Evolutionary conservation across 306 rosid species (phyloP), one percentile per base, ranked within the genome.

Genomic region (Quercus suber): DNA sequence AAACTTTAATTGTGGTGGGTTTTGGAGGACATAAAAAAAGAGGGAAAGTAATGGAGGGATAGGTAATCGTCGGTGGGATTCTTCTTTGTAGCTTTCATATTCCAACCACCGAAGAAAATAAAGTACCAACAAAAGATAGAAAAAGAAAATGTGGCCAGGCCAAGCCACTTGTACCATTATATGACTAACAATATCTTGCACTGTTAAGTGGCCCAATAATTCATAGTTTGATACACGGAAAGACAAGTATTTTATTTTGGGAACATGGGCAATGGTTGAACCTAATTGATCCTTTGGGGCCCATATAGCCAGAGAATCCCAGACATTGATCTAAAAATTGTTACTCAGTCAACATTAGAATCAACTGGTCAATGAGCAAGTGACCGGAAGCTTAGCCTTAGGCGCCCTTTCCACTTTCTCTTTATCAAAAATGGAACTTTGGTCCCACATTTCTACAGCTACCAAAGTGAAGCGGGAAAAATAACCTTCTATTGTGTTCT

Each of bases 61-160:
- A 51, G 65, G 56, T 23, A 52, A 67, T 35, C 80, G 88, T 81
- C 88, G 85, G 88, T 85, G 85, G 83, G 88, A 85, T 78, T 69
- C 85, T 84, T 81, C 88, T 81, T 63, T 41, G 81, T 78, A 20
- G 81, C 73, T 61, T 81, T 78, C 75, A 55, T 37, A 60, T 73
- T 53, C 74, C 30, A 55, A 33, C 41, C 71, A 58, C 55, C 27
- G 8, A 67, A 67, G 71, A 33, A 67, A 30, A 67, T 20, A 67
- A 67, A 67, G 52, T 18, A 49, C 18, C 31, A 14, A n/a, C 51
- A 18, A 67, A 67, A 67, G 71, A 67, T 5, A 33, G 15, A 19
- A 83, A 83, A 79, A 27, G 65, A 25, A 25, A 59, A 53, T 51
- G 76, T 57, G 78, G 20, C 57, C 67, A 63, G 8, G 78, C 76